These are phyloP conservation scores for Coemansia sp. DNA, from an alignment of 192 early-diverging fungal species.

Conservation along the genomic window DNA sequence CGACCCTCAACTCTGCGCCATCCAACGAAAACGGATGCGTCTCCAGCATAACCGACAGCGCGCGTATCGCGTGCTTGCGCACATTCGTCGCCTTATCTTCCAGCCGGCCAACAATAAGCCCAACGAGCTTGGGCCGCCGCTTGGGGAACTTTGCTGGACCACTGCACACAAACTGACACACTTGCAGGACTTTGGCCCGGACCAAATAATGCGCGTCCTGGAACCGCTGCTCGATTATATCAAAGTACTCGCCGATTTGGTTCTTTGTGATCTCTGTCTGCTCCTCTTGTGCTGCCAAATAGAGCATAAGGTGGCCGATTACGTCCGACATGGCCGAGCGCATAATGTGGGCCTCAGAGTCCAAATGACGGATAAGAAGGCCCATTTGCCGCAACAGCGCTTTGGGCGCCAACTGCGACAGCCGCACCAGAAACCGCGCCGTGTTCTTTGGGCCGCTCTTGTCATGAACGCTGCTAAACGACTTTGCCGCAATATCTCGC, in stretches of 20 bases:
- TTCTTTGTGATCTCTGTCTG: slow-evolving; percentile 66
- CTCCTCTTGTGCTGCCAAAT: slow-evolving; percentile 68
- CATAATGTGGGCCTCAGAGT: slow-evolving; percentile 88
- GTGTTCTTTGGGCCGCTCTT: slow-evolving; percentile 78
- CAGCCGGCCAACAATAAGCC: slow-evolving; percentile 72
- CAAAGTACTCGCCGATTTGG: slow-evolving; percentile 84
- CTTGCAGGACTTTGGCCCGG: slow-evolving; percentile 85
- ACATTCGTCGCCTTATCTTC: slow-evolving; percentile 90
- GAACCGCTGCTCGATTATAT: slow-evolving; percentile 88
- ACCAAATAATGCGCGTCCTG: slow-evolving; percentile 85
- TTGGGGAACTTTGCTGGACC: slow-evolving; percentile 73
- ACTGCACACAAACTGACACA: slow-evolving; percentile 76
- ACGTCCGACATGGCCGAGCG: slow-evolving; percentile 86
- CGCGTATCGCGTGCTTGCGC: slow-evolving; percentile 87
- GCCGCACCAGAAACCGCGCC: slow-evolving; percentile 74
- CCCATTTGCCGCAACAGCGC: slow-evolving; percentile 87
- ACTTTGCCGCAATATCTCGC: slow-evolving; percentile 61
- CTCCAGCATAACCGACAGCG: slow-evolving; percentile 74
- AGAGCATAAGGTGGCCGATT: slow-evolving; percentile 79
- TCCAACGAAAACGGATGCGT: slow-evolving; percentile 90
- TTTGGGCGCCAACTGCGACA: slow-evolving; percentile 82
- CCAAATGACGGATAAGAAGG: slow-evolving; percentile 77
- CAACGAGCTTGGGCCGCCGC: slow-evolving; percentile 66
- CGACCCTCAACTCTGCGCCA: slow-evolving; percentile 73
- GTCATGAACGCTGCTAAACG: slow-evolving; percentile 70